Evolutionary conservation across 441 rosid genomes (phyloP), one percentile per base, ranked within the genome.

Genomic region (Rhodomyrtus psidioides): DNA sequence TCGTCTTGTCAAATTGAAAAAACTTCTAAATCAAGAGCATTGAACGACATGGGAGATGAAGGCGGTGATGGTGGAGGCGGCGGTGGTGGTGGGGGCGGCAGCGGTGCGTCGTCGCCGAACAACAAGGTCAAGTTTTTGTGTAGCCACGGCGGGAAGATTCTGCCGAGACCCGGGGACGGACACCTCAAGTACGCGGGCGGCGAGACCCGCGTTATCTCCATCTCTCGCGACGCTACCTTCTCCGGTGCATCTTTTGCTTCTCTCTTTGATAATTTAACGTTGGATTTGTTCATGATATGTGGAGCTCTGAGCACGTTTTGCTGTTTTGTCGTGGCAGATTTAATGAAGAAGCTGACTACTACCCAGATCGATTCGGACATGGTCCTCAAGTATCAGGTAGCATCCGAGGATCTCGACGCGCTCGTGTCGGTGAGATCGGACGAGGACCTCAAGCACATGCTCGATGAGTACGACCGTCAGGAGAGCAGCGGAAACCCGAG

Each of bases 141-240:
- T 85, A 96, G 98, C 89, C 91, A 93, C 87, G 97, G 99, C 84
- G 98, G 99, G 82, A 96, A 92, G 91, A 97, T 97, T 84, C 83
- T 96, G 88, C 95, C 94, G 6, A 91, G 95, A 76, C 92, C 93
- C 12, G 81, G 70, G 16, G 98, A 95, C 21, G 95, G 95, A 6
- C 85, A 89, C 49, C 95, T 96, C 86, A 97, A 94, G 89, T 97
- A 97, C 83, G 93, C 94, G 42, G 98, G 98, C 39, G 98, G 99
- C 3, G 99, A 96, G 88, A 96, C 98, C 42, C 98, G 98, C 6
- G 94, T 95, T 85, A 86, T 96, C 76, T 91, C 94, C 46, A 90
- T 96, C 81, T 88, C 92, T 49, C 92, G 92, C 12, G 93, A 93
- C 85, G 88, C 92, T 86, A 88, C 82, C 58, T 91, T 93, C 89